These are phyloP conservation scores for Botrytis porri DNA, from an alignment of 2,329 filamentous ascomycete species.

Conservation along the genomic window DNA sequence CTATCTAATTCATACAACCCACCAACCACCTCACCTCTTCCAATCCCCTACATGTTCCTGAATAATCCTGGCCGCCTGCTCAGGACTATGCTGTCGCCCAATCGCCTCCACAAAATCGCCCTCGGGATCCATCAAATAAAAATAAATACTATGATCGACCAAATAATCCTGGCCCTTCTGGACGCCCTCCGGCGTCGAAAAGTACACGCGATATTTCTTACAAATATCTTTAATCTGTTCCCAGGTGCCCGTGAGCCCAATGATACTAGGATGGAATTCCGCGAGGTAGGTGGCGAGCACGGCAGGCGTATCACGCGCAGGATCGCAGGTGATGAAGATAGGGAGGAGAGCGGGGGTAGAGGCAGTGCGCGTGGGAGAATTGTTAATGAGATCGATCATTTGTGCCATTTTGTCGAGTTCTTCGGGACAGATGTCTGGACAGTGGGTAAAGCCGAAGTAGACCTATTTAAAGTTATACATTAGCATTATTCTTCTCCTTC, in stretches of 20 bases:
- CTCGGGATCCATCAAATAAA: constrained; percentile 98
- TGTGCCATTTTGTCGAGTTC: constrained; percentile 99
- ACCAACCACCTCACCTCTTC: constrained; percentile 42
- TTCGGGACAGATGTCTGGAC: constrained; percentile 97
- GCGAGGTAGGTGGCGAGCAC: constrained; percentile 81
- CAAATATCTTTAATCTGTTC: constrained; percentile 91
- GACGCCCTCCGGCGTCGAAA: constrained; percentile 84
- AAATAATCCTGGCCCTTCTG: constrained; percentile 94
- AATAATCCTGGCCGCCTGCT: constrained; percentile 80
- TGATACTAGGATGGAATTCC: constrained; percentile 84
- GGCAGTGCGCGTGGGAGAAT: constrained; percentile 36
- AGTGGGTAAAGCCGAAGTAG: constrained; percentile 98
- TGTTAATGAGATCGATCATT: constrained; percentile 75
- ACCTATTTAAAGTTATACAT: constrained; percentile 52
- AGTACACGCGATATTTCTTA: constrained; percentile 96
- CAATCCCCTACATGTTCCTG: constrained; percentile 80
- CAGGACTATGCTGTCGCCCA: constrained; percentile 88
- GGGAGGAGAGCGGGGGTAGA: constrained; percentile 53
- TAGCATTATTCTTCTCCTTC: not conserved
- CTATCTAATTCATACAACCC: too few species aligned
- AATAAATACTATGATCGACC: constrained; percentile 99
- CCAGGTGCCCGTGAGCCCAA: constrained; percentile 90
- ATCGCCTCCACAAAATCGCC: constrained; percentile 98
- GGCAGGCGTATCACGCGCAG: constrained; percentile 80
- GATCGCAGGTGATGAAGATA: constrained; percentile 94